Conservation (phyloP, 1,139 yeast genomes). For the Meyerozyma smithsonii region DNA sequence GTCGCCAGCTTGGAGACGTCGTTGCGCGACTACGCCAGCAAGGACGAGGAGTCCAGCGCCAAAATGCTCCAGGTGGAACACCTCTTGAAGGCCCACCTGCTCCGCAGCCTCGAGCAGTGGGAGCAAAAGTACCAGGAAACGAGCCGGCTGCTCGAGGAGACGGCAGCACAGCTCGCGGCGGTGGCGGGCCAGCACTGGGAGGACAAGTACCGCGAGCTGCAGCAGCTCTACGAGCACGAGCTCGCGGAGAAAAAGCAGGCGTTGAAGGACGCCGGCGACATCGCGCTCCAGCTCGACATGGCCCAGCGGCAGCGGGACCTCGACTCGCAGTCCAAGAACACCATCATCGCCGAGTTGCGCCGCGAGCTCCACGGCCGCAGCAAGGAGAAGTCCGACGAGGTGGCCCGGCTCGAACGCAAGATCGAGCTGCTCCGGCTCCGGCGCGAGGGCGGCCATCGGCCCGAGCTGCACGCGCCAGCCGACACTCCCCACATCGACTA, state of each 20-base stretch:
- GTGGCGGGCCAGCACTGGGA: constrained; percentile 28
- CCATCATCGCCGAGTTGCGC: constrained; percentile 21
- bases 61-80: constrained; percentile 33
- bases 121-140: constrained; percentile 15
- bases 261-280: constrained; percentile 31
- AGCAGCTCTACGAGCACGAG: constrained; percentile 31
- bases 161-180: background rate
- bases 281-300: constrained; percentile 37
- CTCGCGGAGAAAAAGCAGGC: constrained; percentile 22
- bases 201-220: constrained; percentile 35
- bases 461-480: constrained; percentile 12
- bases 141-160: constrained; percentile 16
- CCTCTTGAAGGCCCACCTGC: constrained; percentile 22
- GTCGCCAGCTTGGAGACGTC: constrained; percentile 41
- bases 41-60: constrained; percentile 25
- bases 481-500: constrained; percentile 16
- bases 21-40: constrained; percentile 28
- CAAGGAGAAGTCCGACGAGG: constrained; percentile 42
- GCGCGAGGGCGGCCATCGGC: constrained; percentile 20
- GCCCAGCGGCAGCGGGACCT: constrained; percentile 33
- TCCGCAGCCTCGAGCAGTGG: constrained; percentile 24
- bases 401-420: constrained; percentile 45
- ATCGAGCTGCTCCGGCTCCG: constrained; percentile 37
- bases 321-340: constrained; percentile 29
- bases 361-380: constrained; percentile 23